These are phyloP conservation scores for Penicillium tannophilum DNA, from an alignment of 495 filamentous ascomycete genomes.

Conservation along the genomic window DNA sequence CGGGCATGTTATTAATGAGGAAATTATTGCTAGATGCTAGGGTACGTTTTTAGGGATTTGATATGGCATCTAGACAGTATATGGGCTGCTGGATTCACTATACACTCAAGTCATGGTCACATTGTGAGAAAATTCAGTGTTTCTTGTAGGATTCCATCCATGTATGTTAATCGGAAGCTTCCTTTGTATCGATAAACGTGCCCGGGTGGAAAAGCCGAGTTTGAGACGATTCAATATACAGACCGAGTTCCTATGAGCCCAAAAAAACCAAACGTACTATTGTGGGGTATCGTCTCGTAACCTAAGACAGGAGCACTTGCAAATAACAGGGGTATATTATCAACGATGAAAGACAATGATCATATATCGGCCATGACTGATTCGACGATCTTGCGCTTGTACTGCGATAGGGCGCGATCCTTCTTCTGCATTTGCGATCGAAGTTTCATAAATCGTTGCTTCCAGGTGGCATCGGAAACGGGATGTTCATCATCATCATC, in stretches of 20 bases:
- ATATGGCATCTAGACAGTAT: too few relatives aligned
- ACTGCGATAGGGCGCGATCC: conserved; percentile 49
- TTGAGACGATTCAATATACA: too few relatives aligned
- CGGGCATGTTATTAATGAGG: too few relatives aligned
- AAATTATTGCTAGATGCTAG: too few relatives aligned
- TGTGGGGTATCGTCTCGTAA: conserved; percentile 12
- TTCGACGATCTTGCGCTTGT: conserved; percentile 58
- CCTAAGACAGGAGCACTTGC: not conserved
- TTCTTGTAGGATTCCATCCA: too few relatives aligned
- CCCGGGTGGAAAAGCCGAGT: too few relatives aligned
- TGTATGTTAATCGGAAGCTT: too few relatives aligned
- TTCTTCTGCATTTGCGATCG: conserved; percentile 54
- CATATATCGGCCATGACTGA: conserved; percentile 57
- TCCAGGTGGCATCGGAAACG: conserved; percentile 42
- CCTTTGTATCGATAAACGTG: too few relatives aligned
- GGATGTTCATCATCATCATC: conserved; percentile 33
- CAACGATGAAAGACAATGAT: not conserved
- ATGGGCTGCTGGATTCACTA: too few relatives aligned
- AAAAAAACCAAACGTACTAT: not conserved
- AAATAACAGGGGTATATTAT: conserved; percentile 3
- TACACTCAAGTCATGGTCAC: too few relatives aligned
- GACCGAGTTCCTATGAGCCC: not conserved
- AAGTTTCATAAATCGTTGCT: conserved; percentile 47
- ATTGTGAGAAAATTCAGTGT: too few relatives aligned
- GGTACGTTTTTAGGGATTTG: too few relatives aligned